Base-by-base conservation (phyloP, 83 land plant species). In the Larix sibirica region DNA sequence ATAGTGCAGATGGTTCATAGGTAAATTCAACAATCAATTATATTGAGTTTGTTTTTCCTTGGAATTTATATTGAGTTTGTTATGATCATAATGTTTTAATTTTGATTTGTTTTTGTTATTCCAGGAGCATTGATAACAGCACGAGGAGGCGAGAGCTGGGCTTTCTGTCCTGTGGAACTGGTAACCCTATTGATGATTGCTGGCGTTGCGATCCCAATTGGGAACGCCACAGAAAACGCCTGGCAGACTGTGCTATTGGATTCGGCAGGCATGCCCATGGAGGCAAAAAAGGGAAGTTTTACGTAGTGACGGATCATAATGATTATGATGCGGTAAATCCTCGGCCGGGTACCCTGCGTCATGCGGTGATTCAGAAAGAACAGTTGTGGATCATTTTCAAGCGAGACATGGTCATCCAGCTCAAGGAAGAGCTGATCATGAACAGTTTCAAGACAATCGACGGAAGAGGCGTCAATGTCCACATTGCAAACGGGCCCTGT, bases 261-360 rank as follows among this genome's bases (percentile, higher is more conserved):
- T 92, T 92, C 71, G 95, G 95, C 60, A 85, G 83, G 23, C 17
- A 61, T 24, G 91, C 95, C 71, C 64, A 89, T 6, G 95, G 95
- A 3, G 95, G 95, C 1, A 70, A 83, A 28, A 81, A 86, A 68
- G 95, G 95, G 1, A 54, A 71, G 14, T 80, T 83, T 33, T 92
- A 92, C 81, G 86, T 91, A 4, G 95, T 92, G 16, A 92, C 95
- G 0, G 91, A 90, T 78, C 6, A 86, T 0, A 56, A 67, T 20
- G 88, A 89, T 80, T 84, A 90, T 18, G 42, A 70, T 38, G 20
- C 42, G 33, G 74, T 70, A 3, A 38, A 36, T 16, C 74, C 40
- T 0, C 20, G 74, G 1, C 40, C 42, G 40, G 42, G 74, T 7
- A 70, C 74, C 6, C 74, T 70, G 44, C 74, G 40, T 28, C 74